Conservation (phyloP, 176 grass and related monocot species). For the Pontederia paniculata region DNA sequence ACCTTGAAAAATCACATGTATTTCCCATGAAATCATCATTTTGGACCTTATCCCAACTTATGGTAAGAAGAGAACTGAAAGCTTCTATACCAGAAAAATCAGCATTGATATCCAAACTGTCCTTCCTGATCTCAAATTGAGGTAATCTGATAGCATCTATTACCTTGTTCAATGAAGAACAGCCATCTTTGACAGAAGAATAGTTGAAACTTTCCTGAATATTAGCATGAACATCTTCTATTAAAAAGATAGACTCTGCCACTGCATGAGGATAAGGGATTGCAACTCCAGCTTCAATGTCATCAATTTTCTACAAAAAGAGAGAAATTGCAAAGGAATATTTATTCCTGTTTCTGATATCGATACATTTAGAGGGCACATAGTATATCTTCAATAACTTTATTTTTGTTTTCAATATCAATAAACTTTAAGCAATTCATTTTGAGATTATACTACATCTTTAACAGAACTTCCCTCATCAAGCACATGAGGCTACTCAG, state of each 20-base stretch:
- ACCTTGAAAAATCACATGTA: slow-evolving; percentile 47
- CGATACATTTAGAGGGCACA: not conserved
- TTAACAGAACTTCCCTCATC: not conserved
- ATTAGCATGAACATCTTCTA: slow-evolving; percentile 36
- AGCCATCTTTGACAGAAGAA: slow-evolving; percentile 29
- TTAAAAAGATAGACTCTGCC: slow-evolving; percentile 47
- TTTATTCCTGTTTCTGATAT: not conserved
- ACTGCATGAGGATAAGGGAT: slow-evolving; percentile 45
- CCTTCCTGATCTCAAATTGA: slow-evolving; percentile 48
- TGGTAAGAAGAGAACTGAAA: slow-evolving; percentile 42
- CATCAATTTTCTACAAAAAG: slow-evolving; percentile 53
- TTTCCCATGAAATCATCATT: slow-evolving; percentile 24
- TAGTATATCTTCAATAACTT: not conserved
- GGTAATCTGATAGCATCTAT: slow-evolving; percentile 40
- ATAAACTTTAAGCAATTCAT: no score
- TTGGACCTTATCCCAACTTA: slow-evolving; percentile 33
- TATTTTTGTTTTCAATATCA: no score
- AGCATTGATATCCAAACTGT: slow-evolving; percentile 49
- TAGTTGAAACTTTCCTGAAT: slow-evolving; percentile 20
- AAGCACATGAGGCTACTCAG: not conserved
- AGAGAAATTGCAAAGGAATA: slow-evolving; percentile 4
- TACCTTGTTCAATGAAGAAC: slow-evolving; percentile 17
- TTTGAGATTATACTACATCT: no score
- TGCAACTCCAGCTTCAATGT: slow-evolving; percentile 43
- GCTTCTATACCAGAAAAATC: slow-evolving; percentile 26